Conservation (phyloP, 2,329 filamentous ascomycete species). For the Fusarium chuoi region DNA sequence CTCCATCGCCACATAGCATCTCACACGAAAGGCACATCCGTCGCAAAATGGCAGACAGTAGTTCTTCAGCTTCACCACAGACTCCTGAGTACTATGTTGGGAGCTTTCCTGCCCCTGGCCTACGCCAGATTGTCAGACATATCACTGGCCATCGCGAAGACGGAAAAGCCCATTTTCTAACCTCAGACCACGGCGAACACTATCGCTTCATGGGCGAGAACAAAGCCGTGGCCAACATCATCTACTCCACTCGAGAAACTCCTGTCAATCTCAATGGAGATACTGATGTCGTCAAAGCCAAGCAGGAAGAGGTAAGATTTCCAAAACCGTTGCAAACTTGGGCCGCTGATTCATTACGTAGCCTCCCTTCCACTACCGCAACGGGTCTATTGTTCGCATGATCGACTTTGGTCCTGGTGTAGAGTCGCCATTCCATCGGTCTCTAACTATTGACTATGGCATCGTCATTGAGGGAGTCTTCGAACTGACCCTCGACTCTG, state of each 20-base stretch:
- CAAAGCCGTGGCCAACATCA: background rate
- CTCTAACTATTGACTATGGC: background rate
- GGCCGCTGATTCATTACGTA: background rate
- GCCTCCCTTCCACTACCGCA: background rate
- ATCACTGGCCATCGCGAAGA: background rate
- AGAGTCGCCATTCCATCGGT: background rate
- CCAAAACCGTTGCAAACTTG: accelerated
- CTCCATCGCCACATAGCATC: accelerated
- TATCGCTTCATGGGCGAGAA: background rate
- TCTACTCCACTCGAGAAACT: background rate
- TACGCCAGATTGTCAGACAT: background rate
- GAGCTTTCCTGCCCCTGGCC: background rate
- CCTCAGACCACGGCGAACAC: background rate
- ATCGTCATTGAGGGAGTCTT: background rate
- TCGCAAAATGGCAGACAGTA: background rate
- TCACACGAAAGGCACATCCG: accelerated
- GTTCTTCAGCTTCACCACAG: background rate
- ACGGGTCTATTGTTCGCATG: background rate
- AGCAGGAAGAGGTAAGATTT: background rate
- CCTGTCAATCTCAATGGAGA: background rate
- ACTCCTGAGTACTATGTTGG: background rate
- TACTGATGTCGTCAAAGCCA: background rate
- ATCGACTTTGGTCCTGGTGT: background rate
- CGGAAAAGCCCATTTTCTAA: background rate
- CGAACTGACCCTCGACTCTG: background rate